Base-by-base conservation (phyloP, 306 rosid genomes). In the Canavalia gladiata region DNA sequence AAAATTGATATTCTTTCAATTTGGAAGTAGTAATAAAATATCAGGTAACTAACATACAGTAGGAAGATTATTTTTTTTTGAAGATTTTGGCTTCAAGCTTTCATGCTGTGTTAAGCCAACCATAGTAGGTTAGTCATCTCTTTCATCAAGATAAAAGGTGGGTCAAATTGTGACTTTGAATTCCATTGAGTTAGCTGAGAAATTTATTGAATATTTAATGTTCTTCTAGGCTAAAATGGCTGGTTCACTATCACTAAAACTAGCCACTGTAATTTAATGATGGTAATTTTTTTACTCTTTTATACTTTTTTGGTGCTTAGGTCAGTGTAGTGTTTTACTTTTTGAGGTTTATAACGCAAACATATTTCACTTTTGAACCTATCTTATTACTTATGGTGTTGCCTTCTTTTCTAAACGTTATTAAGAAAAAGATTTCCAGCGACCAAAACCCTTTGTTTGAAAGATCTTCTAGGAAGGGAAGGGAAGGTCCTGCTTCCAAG, bases 11-110 rank as follows among this genome's bases (percentile, higher is more conserved):
- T 7, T 66, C 55, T 77, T 51, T 29, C 18, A 75, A 25, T 30
- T 13, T 72, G 71, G 79, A 75, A 74, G 12, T 39, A 57, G 58
- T 58, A 30, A 30, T 30, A 13, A 18, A 57, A 75, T 75, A 57
- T 42, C 56, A 50, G 47, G 65, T 72, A 54, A 4, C 5, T 45
- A 31, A 57, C 34, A 42, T 29, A 74, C 50, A 56, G 4, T 39
- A 41, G 78, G 66, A 69, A 68, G 42, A 31, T 45, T 25, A 0
- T 18, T 72, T 39, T 54, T 4, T 7, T 37, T 52, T 37, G 77
- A 39, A 39, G 78, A 39, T 73, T 73, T 55, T 55, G 76, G 8
- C 62, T 51, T 13, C 30, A 34, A 50, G 47, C 62, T 71, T 51
- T 71, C n/a, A 50, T 33, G 33, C 29, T 13, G 45, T 12, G 63